Evolutionary conservation across 352 stramenopile genomes (phyloP).

Genomic region (Globisporangium nunn): DNA sequence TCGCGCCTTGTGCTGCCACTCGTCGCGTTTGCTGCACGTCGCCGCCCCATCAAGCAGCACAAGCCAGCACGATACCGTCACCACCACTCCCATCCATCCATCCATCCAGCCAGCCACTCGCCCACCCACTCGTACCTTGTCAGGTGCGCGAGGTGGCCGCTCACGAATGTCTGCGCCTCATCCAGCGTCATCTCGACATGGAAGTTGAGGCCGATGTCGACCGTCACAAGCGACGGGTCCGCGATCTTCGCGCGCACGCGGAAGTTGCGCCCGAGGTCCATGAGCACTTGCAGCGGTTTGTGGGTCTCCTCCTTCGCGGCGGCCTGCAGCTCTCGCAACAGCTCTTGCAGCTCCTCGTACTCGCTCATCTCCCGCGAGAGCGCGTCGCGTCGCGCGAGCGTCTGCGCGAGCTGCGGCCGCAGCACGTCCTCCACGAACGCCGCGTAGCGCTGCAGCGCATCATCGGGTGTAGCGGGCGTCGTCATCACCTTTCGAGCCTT

Average conservation of each 20-base stretch:
- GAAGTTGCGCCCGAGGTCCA: conserved; percentile 72
- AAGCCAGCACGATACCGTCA: background rate
- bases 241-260: conserved; percentile 62
- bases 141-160: conserved; percentile 41
- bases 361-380: conserved; percentile 6
- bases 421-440: conserved; percentile 7
- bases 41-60: background rate
- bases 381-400: conserved; percentile 3
- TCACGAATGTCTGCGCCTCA: conserved; percentile 53
- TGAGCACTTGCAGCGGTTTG: conserved; percentile 27
- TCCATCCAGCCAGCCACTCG: background rate
- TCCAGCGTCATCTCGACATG: conserved; percentile 71
- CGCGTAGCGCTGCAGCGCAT: conserved; percentile 7
- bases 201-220: conserved; percentile 70
- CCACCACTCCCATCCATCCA: background rate
- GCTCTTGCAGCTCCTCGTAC: conserved; percentile 40
- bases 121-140: conserved; percentile 24
- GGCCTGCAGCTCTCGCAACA: conserved; percentile 27
- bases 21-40: conserved; percentile 42
- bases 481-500: background rate
- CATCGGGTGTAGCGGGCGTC: background rate
- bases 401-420: conserved; percentile 22
- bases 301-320: background rate
- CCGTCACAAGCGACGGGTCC: conserved; percentile 48
- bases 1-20: conserved; percentile 63